Evolutionary conservation across 345 rosid species (phyloP), one percentile per base, ranked within the genome.

Genomic region (Eutrema heterophyllum): DNA sequence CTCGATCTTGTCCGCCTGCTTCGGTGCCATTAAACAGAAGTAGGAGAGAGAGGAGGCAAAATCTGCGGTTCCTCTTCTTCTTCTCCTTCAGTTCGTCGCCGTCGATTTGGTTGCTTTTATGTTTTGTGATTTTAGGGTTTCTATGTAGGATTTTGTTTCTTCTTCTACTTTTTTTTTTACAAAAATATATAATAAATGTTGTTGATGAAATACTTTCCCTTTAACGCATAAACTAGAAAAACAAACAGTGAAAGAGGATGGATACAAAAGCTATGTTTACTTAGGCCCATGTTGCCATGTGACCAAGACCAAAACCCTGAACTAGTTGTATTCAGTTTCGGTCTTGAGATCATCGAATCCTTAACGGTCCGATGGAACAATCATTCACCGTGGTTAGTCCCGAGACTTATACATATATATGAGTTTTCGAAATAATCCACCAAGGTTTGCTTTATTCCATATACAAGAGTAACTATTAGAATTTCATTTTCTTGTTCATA

Each of bases 21-120:
- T 76, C 9, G 80, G 76, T 63, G 80, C 80, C 80, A 76, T 76
- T 15, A 49, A 16, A 9, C 4, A 5, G 10, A 56, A 32, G 6
- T n/a, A 12, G 6, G 6, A 13, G 58, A 53, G 36, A 52, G 35
- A 12, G n/a, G 66, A 41, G 67, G 43, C 26, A 48, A 21, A 26
- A 64, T 73, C 71, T n/a, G 57, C n/a, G 55, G 45, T 16, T 16
- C 5, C 6, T 6, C 14, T 30, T 52, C 30, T 18, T 36, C 21
- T 43, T 35, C 21, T 40, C 14, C 15, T 30, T 30, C n/a, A 11
- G 21, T 10, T 54, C 5, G 65, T 65, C 67, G 78, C 78, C 72
- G 78, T 73, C 58, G 65, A 36, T 56, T 40, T 7, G 64, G 7
- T 45, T n/a, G 21, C n/a, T 16, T 15, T 64, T 73, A 55, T 40